These are phyloP conservation scores for Skeletonema grethae DNA, from an alignment of 108 stramenopile species.

Conservation along the genomic window DNA sequence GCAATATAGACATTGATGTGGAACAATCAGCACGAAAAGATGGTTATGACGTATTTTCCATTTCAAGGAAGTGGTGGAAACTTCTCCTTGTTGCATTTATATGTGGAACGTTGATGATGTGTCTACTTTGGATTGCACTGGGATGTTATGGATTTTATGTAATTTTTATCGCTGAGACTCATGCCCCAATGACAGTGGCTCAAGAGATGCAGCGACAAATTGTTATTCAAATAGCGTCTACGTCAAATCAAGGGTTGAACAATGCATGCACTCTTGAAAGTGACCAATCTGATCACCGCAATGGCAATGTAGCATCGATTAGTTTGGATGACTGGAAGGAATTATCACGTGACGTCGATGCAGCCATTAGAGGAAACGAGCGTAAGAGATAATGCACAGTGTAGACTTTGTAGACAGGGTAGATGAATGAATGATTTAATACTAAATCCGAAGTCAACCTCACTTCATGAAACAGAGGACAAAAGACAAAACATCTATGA, in stretches of 20 bases:
- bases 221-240: slow-evolving; percentile 9
- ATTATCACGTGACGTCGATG: background rate
- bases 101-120: slow-evolving; percentile 8
- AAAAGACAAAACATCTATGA: too few species aligned
- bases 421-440: too few species aligned
- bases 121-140: slow-evolving; percentile 40
- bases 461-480: too few species aligned
- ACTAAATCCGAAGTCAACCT: too few species aligned
- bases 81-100: slow-evolving; percentile 20
- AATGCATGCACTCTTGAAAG: background rate
- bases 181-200: background rate
- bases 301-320: slow-evolving; percentile 3
- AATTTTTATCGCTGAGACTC: slow-evolving; percentile 22
- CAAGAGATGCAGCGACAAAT: background rate
- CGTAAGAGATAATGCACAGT: too few species aligned
- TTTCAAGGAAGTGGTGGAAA: slow-evolving; percentile 24
- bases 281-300: background rate
- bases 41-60: background rate
- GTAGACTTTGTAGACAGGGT: too few species aligned
- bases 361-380: too few species aligned
- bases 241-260: background rate
- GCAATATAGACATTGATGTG: background rate
- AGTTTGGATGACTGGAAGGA: slow-evolving; percentile 5
- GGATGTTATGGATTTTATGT: slow-evolving; percentile 52
- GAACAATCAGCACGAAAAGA: background rate